Percentiles rank a stretch among this genome's conserved stretches.
These are phyloP conservation scores for Lachancea nothofagi DNA, from an alignment of 805 yeast species.

Conservation along the genomic window DNA sequence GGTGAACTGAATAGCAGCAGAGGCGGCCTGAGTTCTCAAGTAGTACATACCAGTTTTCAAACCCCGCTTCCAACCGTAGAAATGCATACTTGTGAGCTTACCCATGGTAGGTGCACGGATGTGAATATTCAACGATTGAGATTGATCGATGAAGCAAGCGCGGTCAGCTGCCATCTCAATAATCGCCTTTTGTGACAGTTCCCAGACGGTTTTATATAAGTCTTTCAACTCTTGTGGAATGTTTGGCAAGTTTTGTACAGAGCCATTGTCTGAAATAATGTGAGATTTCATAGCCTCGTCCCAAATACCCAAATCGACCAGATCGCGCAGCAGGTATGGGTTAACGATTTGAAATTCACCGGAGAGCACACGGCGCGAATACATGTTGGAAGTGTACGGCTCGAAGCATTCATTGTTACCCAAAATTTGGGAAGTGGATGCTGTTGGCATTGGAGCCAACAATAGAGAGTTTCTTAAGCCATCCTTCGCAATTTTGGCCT, in stretches of 20 bases:
- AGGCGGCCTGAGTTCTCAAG: slow-evolving; percentile 94
- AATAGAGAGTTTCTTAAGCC: slow-evolving; percentile 85
- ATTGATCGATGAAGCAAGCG: slow-evolving; percentile 81
- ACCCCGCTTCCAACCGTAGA: slow-evolving; percentile 98
- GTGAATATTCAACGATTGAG: slow-evolving; percentile 88
- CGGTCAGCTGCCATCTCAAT: slow-evolving; percentile 82
- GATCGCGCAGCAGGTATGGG: slow-evolving; percentile 75
- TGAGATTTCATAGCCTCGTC: slow-evolving; percentile 68
- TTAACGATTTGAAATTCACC: slow-evolving; percentile 94
- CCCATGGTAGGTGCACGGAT: slow-evolving; percentile 91
- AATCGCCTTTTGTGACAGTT: slow-evolving; percentile 76
- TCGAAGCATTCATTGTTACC: slow-evolving; percentile 96
- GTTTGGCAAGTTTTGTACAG: slow-evolving; percentile 67
- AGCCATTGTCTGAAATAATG: slow-evolving; percentile 74
- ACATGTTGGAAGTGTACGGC: slow-evolving; percentile 90
- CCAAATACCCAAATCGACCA: slow-evolving; percentile 83
- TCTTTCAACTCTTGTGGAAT: slow-evolving; percentile 72
- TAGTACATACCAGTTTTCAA: slow-evolving; percentile 98
- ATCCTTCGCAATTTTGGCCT: slow-evolving; percentile 46
- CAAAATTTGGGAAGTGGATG: slow-evolving; percentile 91
- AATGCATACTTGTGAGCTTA: slow-evolving; percentile 95
- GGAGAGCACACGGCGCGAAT: slow-evolving; percentile 82
- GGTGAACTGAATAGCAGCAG: slow-evolving; percentile 93
- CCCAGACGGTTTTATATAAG: slow-evolving; percentile 96
- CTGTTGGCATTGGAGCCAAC: slow-evolving; percentile 97